Conservation (phyloP, 768 basidiomycete species). For the Macrolepiota fuliginosa region DNA sequence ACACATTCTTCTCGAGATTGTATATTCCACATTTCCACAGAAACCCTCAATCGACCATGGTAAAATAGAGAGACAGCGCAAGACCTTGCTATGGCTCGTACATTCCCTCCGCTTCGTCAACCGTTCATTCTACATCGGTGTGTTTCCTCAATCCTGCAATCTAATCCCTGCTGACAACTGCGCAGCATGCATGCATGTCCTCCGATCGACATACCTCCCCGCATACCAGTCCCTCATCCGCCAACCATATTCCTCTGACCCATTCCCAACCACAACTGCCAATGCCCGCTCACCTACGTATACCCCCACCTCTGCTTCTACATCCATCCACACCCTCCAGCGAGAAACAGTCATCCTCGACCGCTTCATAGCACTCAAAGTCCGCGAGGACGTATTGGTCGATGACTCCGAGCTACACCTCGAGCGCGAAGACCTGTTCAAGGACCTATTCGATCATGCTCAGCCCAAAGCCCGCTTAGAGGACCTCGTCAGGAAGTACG, state of each 20-base stretch:
- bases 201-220: slow-evolving; percentile 72
- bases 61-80: slow-evolving; percentile 52
- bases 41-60: slow-evolving; percentile 33
- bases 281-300: slow-evolving; percentile 21
- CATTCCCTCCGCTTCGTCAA: slow-evolving; percentile 63
- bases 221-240: slow-evolving; percentile 62
- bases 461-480: slow-evolving; percentile 77
- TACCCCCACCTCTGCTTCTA: slow-evolving; percentile 22
- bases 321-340: slow-evolving; percentile 47
- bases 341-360: slow-evolving; percentile 77
- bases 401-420: slow-evolving; percentile 77
- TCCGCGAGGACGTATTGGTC: slow-evolving; percentile 73
- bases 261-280: slow-evolving; percentile 52
- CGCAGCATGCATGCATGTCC: slow-evolving; percentile 69
- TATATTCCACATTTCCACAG: slow-evolving; percentile 63
- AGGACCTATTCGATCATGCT: slow-evolving; percentile 73
- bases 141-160: slow-evolving; percentile 23
- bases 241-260: slow-evolving; percentile 72
- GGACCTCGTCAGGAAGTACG: slow-evolving; percentile 58
- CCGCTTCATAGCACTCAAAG: slow-evolving; percentile 76
- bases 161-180: neutral
- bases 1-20: slow-evolving; percentile 66
- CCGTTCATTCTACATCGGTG: slow-evolving; percentile 63
- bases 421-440: slow-evolving; percentile 72
- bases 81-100: slow-evolving; percentile 71